These are phyloP conservation scores for Anthracocystis walkeri DNA, from an alignment of 1,284 basidiomycete species.

Conservation along the genomic window DNA sequence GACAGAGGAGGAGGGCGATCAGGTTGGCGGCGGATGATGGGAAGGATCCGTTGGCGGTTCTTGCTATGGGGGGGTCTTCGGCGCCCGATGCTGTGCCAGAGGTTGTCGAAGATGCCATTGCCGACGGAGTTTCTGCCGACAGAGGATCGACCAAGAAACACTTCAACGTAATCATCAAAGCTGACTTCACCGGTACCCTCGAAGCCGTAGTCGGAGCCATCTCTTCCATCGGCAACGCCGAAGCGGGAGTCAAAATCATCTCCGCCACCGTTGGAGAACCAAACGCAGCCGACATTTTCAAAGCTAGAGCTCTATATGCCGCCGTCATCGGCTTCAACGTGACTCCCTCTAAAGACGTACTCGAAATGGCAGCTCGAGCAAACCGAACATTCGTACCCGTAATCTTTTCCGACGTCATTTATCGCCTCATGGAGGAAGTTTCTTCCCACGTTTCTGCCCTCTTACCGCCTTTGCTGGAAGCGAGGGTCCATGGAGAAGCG, in stretches of 20 bases:
- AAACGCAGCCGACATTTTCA: constrained; percentile 85
- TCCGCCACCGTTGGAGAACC: constrained; percentile 88
- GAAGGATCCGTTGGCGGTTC: constrained; percentile 34
- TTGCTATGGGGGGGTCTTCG: constrained; percentile 17
- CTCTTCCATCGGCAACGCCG: constrained; percentile 86
- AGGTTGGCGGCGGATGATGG: constrained; percentile 43
- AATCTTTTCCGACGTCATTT: constrained; percentile 65
- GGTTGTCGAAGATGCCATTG: constrained; percentile 38
- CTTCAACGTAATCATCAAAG: constrained; percentile 81
- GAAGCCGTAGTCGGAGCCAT: constrained; percentile 91
- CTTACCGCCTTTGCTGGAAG: constrained; percentile 54
- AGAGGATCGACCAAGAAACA: constrained; percentile 61
- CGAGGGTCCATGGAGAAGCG: constrained; percentile 64
- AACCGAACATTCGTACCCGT: constrained; percentile 43
- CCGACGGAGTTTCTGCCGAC: constrained; percentile 59
- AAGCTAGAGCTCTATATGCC: constrained; percentile 84
- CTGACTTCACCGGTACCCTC: constrained; percentile 93
- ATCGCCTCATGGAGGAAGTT: constrained; percentile 65
- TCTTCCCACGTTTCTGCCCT: constrained; percentile 45
- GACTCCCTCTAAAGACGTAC: constrained; percentile 69
- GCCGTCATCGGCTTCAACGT: constrained; percentile 92
- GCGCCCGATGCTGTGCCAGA: constrained; percentile 67
- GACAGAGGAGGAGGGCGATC: constrained; percentile 70
- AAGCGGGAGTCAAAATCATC: constrained; percentile 85
- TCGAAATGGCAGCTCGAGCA: constrained; percentile 42